phyloP scores from a whole-genome alignment of 768 basidiomycete species.

The Hortiboletus campestris region DNA sequence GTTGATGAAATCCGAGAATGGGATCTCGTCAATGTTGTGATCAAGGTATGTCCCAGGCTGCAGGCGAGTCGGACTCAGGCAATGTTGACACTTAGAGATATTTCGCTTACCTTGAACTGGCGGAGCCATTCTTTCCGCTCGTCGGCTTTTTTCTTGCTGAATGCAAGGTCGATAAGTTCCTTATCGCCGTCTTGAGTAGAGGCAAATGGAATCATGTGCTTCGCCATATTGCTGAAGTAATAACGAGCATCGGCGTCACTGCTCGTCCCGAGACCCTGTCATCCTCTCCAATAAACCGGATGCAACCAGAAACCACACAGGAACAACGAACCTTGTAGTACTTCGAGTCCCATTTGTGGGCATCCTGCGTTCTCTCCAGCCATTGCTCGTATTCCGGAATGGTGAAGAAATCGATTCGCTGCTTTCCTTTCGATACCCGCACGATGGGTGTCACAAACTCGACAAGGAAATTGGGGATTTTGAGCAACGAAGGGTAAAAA shows the following conservation, averaged over 20 bases:
- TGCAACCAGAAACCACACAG: background rate
- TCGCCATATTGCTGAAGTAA: slow-evolving; percentile 90
- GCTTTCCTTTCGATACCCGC: slow-evolving; percentile 80
- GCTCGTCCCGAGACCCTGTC: slow-evolving; percentile 93
- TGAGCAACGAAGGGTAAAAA: slow-evolving; percentile 93
- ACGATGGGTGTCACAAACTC: slow-evolving; percentile 99
- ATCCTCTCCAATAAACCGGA: background rate
- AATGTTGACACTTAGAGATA: background rate
- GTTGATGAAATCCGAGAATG: slow-evolving; percentile 95
- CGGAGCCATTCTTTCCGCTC: slow-evolving; percentile 98
- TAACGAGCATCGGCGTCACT: slow-evolving; percentile 84
- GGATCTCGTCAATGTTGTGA: slow-evolving; percentile 82
- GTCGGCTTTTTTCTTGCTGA: slow-evolving; percentile 99
- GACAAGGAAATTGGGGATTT: slow-evolving; percentile 87
- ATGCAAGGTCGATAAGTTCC: slow-evolving; percentile 92
- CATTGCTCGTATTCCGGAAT: slow-evolving; percentile 96
- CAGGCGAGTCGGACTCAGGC: slow-evolving; percentile 1
- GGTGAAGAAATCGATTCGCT: slow-evolving; percentile 88
- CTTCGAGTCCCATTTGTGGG: slow-evolving; percentile 85
- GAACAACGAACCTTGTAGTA: slow-evolving; percentile 85
- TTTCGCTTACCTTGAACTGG: slow-evolving; percentile 68
- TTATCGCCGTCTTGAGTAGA: slow-evolving; percentile 78
- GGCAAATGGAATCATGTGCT: slow-evolving; percentile 93
- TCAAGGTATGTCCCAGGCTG: slow-evolving; percentile 94
- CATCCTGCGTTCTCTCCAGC: slow-evolving; percentile 73